Conservation (phyloP, 257 asterid genomes). For the Striga asiatica region DNA sequence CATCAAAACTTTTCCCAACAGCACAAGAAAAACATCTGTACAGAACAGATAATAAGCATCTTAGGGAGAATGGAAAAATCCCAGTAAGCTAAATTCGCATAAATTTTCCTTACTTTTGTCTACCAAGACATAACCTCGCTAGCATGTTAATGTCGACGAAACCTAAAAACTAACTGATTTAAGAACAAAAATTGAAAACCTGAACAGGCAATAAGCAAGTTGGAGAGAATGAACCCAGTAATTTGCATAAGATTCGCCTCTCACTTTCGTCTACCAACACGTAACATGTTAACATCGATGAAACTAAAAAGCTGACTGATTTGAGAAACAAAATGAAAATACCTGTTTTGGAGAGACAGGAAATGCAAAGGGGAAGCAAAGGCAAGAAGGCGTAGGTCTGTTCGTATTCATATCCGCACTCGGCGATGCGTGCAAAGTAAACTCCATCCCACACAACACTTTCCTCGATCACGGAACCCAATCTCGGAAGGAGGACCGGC, state of each 20-base stretch:
- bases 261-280: not conserved
- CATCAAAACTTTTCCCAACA: constrained; percentile 7
- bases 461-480: constrained; percentile 53
- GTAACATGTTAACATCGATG: not conserved
- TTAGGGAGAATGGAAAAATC: no score
- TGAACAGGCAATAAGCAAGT: no score
- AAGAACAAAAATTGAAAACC: no score
- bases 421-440: constrained; percentile 66
- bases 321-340: not conserved
- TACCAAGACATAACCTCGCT: no score
- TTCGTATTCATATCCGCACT: constrained; percentile 93
- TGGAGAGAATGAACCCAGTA: no score
- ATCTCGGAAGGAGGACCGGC: constrained; percentile 34
- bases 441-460: constrained; percentile 95
- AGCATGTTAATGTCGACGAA: no score
- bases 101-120: no score
- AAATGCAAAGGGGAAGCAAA: constrained; percentile 71
- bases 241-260: no score
- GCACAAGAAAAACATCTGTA: no score
- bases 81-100: no score
- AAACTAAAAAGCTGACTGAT: not conserved
- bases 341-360: constrained; percentile 68
- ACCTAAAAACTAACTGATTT: no score
- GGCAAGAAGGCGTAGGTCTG: constrained; percentile 90
- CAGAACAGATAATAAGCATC: no score